Evolutionary conservation across 371 early-diverging fungal species (phyloP).

Genomic region (Apophysomyces sp.): DNA sequence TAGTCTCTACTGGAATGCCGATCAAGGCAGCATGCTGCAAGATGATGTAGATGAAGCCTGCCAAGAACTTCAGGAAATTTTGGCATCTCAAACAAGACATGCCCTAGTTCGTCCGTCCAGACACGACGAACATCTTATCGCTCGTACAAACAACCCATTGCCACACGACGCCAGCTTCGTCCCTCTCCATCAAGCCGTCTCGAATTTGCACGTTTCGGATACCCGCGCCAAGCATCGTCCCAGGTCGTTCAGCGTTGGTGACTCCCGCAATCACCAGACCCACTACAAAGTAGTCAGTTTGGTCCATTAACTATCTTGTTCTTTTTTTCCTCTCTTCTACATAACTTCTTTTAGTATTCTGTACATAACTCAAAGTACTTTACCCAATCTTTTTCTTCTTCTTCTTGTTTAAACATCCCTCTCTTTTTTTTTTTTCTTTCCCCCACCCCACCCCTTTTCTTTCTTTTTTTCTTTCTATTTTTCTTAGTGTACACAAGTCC

Average conservation of each 20-base stretch:
- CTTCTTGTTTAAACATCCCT: not conserved
- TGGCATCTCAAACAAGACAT: constrained; percentile 4
- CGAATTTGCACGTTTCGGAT: constrained; percentile 2
- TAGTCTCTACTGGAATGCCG: not conserved
- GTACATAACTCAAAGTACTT: not conserved
- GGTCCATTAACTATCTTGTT: not conserved
- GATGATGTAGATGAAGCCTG: constrained; percentile 16
- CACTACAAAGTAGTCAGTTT: not conserved
- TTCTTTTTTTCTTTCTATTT: not conserved
- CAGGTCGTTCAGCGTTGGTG: not conserved
- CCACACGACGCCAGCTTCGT: constrained; percentile 7
- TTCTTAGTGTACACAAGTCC: not conserved
- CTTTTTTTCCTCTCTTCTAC: not conserved
- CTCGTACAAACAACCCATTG: constrained; percentile 9
- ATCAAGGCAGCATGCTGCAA: not conserved
- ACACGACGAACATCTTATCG: not conserved
- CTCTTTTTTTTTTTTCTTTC: not conserved
- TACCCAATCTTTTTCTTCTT: not conserved
- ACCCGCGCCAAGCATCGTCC: constrained; percentile 1
- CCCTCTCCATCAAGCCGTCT: constrained; percentile 2
- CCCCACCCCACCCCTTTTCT: not conserved
- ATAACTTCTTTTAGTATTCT: not conserved
- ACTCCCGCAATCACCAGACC: not conserved
- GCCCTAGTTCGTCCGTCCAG: not conserved
- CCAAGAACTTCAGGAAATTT: constrained; percentile 17